A percentile compares a stretch with the other conserved stretches of the same genome.
Evolutionary conservation across 257 asterid genomes (phyloP).

Genomic region (Henckelia pumila): DNA sequence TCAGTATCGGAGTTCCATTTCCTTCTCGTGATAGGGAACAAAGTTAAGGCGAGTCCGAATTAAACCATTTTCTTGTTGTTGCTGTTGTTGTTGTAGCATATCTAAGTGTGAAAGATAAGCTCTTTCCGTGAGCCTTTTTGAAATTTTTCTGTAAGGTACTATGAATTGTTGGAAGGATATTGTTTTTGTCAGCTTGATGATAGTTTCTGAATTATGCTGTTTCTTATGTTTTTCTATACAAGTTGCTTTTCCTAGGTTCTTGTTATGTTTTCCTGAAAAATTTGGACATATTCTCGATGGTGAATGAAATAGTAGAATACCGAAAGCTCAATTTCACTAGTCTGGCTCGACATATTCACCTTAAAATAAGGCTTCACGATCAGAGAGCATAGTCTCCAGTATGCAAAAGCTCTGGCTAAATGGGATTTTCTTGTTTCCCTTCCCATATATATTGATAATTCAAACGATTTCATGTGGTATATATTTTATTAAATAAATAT

Average conservation of each 20-base stretch:
- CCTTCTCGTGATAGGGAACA: slow-evolving; percentile 92
- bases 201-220: slow-evolving; percentile 12
- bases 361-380: not conserved
- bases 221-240: not conserved
- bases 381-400: not conserved
- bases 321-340: slow-evolving; percentile 15
- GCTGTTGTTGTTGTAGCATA: slow-evolving; percentile 22
- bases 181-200: slow-evolving; percentile 1
- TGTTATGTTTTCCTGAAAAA: not conserved
- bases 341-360: slow-evolving; percentile 6
- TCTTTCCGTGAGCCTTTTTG: slow-evolving; percentile 13
- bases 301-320: not conserved
- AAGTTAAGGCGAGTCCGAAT: slow-evolving; percentile 69
- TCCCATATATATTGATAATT: slow-evolving; percentile 7
- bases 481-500: no score
- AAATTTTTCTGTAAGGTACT: slow-evolving; percentile 12
- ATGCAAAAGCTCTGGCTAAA: not conserved
- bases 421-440: not conserved
- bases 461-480: no score
- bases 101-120: slow-evolving; percentile 8
- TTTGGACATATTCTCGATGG: not conserved
- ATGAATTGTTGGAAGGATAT: slow-evolving; percentile 15
- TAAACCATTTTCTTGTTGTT: slow-evolving; percentile 24
- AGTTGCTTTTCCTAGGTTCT: not conserved
- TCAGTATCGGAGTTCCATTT: slow-evolving; percentile 94